phyloP scores from a whole-genome alignment of 257 asterid genomes.

The Henckelia pumila region DNA sequence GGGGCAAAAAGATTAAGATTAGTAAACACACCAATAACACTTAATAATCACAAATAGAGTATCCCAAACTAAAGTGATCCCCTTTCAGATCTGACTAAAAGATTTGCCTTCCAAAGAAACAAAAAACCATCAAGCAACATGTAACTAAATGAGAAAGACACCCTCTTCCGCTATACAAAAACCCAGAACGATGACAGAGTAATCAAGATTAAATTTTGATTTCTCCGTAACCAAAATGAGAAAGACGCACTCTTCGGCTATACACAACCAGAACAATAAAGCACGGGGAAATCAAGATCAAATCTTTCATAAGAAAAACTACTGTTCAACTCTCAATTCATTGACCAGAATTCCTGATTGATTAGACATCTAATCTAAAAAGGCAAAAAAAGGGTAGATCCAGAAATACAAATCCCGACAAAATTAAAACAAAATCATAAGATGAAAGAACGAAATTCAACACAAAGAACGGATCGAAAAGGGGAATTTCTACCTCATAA shows the following conservation, averaged over 20 bases:
- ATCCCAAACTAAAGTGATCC: too few relatives aligned
- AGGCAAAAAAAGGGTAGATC: conserved; percentile 32
- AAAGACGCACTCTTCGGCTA: conserved; percentile 4
- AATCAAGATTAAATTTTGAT: not conserved
- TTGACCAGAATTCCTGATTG: not conserved
- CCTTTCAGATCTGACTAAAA: not conserved
- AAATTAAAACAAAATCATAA: not conserved
- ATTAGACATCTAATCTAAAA: conserved; percentile 11
- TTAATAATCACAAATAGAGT: too few relatives aligned
- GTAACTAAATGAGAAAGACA: not conserved
- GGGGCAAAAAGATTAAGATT: not conserved
- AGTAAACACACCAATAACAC: not conserved
- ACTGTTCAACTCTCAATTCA: conserved; percentile 7
- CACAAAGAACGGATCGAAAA: not conserved
- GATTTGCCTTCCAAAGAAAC: not conserved
- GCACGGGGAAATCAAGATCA: not conserved
- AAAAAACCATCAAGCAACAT: not conserved
- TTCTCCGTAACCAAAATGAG: too few relatives aligned
- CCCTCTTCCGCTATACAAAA: conserved; percentile 19
- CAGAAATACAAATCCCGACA: not conserved
- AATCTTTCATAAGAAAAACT: not conserved
- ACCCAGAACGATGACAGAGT: conserved; percentile 5
- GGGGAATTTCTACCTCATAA: conserved; percentile 56
- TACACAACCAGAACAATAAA: conserved; percentile 13
- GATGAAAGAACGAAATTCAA: not conserved